These are phyloP conservation scores for Fusarium nisikadoi DNA, from an alignment of 2,329 filamentous ascomycete genomes.

Conservation along the genomic window DNA sequence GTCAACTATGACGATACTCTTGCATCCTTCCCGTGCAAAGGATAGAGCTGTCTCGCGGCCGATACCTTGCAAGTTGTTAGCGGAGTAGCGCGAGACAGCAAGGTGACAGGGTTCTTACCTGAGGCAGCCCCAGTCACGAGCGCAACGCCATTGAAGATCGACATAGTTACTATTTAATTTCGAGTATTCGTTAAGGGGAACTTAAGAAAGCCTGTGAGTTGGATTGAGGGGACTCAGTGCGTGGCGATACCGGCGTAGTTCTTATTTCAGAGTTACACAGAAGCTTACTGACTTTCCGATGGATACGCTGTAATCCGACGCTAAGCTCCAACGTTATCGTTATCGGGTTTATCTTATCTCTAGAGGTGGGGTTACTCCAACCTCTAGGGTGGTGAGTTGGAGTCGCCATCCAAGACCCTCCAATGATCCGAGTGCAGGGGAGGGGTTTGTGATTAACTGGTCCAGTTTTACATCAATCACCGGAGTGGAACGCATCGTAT, in stretches of 20 bases:
- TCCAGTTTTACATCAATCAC: too few relatives aligned
- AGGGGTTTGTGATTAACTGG: not conserved
- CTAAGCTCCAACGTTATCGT: constrained; percentile 10
- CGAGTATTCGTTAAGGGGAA: too few relatives aligned
- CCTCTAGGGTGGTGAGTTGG: not conserved
- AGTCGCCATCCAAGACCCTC: not conserved
- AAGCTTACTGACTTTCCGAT: not conserved
- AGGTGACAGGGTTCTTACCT: not conserved
- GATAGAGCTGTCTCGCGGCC: constrained; percentile 5
- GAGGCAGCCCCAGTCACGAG: constrained; percentile 22
- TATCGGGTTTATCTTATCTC: not conserved
- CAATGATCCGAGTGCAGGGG: not conserved
- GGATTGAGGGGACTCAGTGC: not conserved
- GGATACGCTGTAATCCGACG: not conserved
- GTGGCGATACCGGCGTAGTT: not conserved
- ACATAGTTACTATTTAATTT: too few relatives aligned
- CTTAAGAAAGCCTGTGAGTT: too few relatives aligned
- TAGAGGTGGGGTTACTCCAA: not conserved
- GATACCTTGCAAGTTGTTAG: constrained; percentile 1
- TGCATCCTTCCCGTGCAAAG: constrained; percentile 3
- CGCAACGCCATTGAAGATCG: constrained; percentile 15
- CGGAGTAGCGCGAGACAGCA: rapidly evolving
- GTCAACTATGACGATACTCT: not conserved
- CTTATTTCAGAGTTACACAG: not conserved
- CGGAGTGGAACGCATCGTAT: rapidly evolving